Base-by-base conservation (phyloP, 1,139 yeast genomes). In the Kazachstania sp. region DNA sequence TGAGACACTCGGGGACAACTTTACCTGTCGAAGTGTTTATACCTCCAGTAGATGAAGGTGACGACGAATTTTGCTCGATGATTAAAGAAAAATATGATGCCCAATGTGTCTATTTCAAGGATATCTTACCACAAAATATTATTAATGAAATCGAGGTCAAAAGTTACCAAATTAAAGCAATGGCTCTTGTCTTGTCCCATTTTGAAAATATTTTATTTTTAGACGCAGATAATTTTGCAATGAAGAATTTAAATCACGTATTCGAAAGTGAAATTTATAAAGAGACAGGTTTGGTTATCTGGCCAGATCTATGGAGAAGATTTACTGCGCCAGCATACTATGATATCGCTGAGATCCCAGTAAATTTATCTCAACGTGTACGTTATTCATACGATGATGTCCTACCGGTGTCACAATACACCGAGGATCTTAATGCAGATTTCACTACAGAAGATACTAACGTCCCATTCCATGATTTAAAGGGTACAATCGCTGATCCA, bases 241-340 rank as follows among this genome's bases (percentile, higher is more conserved):
- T 79, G 39, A 66, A 61, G 42, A 73, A 77, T 51, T 74, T 81
- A 20, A 83, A 79, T 46, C 66, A 70, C 46, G 61, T 81, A 37
- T 79, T 77, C 49, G 54, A 60, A 4, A 60, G 70, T 47, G 54
- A 63, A n/a, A 76, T 85, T 65, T 87, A 86, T 64, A 64, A 64
- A 35, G 58, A 71, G 19, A 65, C 71, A 43, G 90, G 92, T 1
- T 71, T 83, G 66, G 74, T 85, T 4, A 68, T 83, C 26, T 85
- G 94, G 90, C 92, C 94, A 3, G 95, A 86, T 64, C 84, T 78
- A 61, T 86, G 95, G 95, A 72, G 75, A 55, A 71, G 94, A 54
- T 76, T 86, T 0, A 80, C 84, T 1, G 75, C 83, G 4, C 95
- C 94, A 3, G 66, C 66, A 32, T 86, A 71, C 60, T 85, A 82